Percentiles rank a stretch among this genome's conserved stretches.
Evolutionary conservation across 2,329 filamentous ascomycete species (phyloP).

Genomic region (Colletotrichum sp.): DNA sequence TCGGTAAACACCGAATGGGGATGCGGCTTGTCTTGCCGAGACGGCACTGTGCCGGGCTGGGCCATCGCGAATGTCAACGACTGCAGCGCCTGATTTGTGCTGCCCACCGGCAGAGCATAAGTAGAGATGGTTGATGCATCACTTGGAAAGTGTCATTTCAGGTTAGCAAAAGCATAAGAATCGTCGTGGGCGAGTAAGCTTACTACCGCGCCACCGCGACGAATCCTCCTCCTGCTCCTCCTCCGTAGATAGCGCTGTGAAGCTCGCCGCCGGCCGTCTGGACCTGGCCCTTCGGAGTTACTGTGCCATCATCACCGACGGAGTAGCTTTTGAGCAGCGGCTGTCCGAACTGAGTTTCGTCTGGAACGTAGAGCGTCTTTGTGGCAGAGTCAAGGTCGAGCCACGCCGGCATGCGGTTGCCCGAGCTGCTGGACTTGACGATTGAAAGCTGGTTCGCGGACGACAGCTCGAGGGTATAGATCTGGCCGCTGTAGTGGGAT

Average conservation of each 20-base stretch:
- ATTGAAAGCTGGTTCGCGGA: conserved; percentile 31
- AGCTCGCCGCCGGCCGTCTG: conserved; percentile 40
- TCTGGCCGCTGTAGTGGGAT: conserved; percentile 44
- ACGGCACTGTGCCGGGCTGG: conserved; percentile 44
- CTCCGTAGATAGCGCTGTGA: conserved; percentile 45
- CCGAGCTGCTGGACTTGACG: conserved; percentile 31
- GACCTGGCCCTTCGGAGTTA: conserved; percentile 35
- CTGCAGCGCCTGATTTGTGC: conserved; percentile 34
- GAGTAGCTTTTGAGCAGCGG: conserved; percentile 39
- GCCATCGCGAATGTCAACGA: conserved; percentile 46
- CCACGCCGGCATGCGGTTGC: conserved; percentile 43
- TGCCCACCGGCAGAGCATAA: conserved; percentile 43
- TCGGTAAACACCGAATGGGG: conserved; percentile 57
- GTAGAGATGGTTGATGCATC: conserved; percentile 47
- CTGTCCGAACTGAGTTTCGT: conserved; percentile 39
- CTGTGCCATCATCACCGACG: conserved; percentile 33
- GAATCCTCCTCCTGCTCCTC: conserved; percentile 40
- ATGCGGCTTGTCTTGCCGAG: conserved; percentile 60
- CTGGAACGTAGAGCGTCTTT: conserved; percentile 38
- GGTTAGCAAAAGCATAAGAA: background rate
- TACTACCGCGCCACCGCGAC: conserved; percentile 51
- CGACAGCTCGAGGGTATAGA: conserved; percentile 38
- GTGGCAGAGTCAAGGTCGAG: conserved; percentile 35
- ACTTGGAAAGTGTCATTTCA: conserved; percentile 26
- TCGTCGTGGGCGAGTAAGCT: conserved; percentile 11